These are phyloP conservation scores for Corchorus capsularis DNA, from an alignment of 345 rosid species.

Conservation along the genomic window DNA sequence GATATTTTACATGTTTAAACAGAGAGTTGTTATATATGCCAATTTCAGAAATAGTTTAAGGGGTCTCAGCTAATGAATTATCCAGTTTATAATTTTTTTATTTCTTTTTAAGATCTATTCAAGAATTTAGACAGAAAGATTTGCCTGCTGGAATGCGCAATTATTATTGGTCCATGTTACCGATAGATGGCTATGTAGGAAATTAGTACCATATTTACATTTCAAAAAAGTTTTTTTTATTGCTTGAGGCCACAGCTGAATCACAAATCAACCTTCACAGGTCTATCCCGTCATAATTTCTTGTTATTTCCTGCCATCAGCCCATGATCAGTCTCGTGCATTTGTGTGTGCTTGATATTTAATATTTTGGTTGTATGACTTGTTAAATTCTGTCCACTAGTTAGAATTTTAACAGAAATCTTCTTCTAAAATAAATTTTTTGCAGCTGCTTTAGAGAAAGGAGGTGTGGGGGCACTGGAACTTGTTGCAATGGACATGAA, in stretches of 20 bases:
- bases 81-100: neutral
- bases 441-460: constrained; percentile 94
- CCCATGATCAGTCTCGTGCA: neutral
- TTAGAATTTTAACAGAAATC: constrained; percentile 7
- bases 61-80: no score
- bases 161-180: neutral
- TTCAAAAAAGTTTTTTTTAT: neutral
- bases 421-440: constrained; percentile 14
- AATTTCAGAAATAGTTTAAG: neutral
- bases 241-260: neutral
- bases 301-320: neutral
- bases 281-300: neutral
- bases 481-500: constrained; percentile 99
- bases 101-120: neutral
- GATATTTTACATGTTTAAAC: neutral
- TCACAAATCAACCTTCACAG: neutral
- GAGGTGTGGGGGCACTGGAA: constrained; percentile 98
- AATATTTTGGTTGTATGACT: neutral
- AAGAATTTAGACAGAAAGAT: neutral
- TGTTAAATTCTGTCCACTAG: constrained; percentile 2
- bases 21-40: neutral
- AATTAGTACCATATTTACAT: constrained; percentile 3
- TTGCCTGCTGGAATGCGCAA: neutral
- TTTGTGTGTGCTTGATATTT: neutral
- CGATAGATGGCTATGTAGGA: neutral